These are phyloP conservation scores for Seiridium cupressi DNA, from an alignment of 2,329 filamentous ascomycete genomes.

Conservation along the genomic window DNA sequence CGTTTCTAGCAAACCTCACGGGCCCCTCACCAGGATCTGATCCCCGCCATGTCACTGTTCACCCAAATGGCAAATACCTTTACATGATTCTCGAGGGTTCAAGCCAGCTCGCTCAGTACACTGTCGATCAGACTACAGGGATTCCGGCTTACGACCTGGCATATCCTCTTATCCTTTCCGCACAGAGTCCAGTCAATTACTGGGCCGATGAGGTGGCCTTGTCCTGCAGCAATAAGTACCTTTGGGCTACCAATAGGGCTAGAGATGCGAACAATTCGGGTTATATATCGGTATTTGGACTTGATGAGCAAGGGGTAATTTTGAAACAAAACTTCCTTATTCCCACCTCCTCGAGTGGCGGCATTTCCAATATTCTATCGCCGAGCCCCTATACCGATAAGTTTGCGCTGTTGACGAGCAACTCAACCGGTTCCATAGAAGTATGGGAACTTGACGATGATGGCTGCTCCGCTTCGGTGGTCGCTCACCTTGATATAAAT, in stretches of 20 bases:
- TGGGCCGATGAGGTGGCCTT: background rate
- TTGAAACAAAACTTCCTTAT: background rate
- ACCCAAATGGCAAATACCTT: background rate
- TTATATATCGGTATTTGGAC: background rate
- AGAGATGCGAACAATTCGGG: background rate
- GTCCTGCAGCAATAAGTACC: background rate
- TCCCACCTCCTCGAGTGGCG: background rate
- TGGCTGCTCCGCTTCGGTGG: background rate
- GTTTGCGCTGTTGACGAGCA: background rate
- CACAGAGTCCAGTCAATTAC: background rate
- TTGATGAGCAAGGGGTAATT: background rate
- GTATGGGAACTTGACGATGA: background rate
- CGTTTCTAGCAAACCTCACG: background rate
- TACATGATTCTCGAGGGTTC: background rate
- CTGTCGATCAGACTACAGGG: background rate
- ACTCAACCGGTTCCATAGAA: background rate
- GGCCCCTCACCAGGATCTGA: background rate
- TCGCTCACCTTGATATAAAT: background rate
- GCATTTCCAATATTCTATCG: background rate
- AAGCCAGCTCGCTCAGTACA: background rate
- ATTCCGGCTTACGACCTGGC: background rate
- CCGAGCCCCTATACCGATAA: background rate
- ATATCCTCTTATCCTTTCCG: no score
- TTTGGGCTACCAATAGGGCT: background rate
- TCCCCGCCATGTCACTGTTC: background rate